Conservation (phyloP, 257 asterid species). For the Solanum piurae region DNA sequence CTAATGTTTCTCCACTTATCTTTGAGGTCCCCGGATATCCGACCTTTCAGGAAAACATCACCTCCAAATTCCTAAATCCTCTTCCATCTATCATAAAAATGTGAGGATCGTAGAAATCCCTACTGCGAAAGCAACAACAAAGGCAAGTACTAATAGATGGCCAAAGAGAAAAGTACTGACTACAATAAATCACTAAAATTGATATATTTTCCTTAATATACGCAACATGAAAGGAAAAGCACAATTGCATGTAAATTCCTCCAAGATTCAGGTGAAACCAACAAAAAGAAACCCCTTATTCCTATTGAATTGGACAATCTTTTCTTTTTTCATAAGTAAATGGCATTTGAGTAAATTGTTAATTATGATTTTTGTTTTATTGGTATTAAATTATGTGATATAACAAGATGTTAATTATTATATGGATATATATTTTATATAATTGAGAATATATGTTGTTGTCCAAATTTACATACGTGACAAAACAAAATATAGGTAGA, state of each 20-base stretch:
- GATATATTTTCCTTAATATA: neutral
- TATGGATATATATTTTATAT: too few relatives aligned
- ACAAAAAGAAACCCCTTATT: neutral
- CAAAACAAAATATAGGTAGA: too few relatives aligned
- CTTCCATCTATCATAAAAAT: conserved; percentile 26
- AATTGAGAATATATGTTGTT: too few relatives aligned
- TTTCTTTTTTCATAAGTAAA: neutral
- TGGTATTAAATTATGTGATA: too few relatives aligned
- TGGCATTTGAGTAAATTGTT: too few relatives aligned
- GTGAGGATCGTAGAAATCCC: conserved; percentile 14
- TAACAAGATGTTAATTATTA: too few relatives aligned
- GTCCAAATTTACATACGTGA: too few relatives aligned
- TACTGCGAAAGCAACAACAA: conserved; percentile 30
- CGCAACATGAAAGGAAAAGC: neutral
- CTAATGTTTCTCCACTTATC: conserved; percentile 66
- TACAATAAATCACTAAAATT: neutral
- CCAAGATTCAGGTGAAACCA: neutral
- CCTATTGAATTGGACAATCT: neutral
- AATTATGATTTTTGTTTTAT: too few relatives aligned
- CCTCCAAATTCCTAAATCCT: conserved; percentile 39
- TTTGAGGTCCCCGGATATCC: conserved; percentile 48
- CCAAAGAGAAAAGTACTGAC: neutral
- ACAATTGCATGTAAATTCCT: neutral
- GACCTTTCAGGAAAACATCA: conserved; percentile 34
- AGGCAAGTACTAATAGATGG: neutral